Conservation (phyloP, 768 basidiomycete species). For the Leucosporidium scottii region DNA sequence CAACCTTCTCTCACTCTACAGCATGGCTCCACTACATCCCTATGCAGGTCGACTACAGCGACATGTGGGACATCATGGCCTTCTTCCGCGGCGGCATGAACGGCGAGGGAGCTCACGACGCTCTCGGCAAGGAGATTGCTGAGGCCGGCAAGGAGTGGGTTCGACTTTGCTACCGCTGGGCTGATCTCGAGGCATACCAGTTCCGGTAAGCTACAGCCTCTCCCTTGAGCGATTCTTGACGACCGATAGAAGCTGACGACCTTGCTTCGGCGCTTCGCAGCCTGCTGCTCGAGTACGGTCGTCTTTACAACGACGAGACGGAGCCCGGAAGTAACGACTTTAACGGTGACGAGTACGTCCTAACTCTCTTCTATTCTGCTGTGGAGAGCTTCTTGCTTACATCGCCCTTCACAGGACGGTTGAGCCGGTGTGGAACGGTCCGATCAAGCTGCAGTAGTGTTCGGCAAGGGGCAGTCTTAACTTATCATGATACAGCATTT, state of each 20-base stretch:
- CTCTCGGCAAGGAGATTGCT: slow-evolving; percentile 34
- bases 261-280: slow-evolving; percentile 4
- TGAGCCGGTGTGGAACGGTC: slow-evolving; percentile 26
- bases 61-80: slow-evolving; percentile 37
- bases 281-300: slow-evolving; percentile 33
- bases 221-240: neutral
- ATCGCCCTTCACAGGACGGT: neutral
- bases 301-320: slow-evolving; percentile 33
- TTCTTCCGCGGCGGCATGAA: slow-evolving; percentile 35
- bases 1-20: neutral
- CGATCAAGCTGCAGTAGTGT: neutral
- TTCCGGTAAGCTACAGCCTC: slow-evolving; percentile 26
- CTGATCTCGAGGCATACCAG: slow-evolving; percentile 35
- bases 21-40: slow-evolving; percentile 38
- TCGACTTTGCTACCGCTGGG: slow-evolving; percentile 30
- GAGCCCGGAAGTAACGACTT: slow-evolving; percentile 34
- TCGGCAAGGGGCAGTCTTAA: no score
- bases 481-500: no score
- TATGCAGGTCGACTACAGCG: slow-evolving; percentile 35
- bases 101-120: slow-evolving; percentile 36
- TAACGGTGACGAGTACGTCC: slow-evolving; percentile 20
- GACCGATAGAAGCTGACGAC: neutral
- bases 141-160: slow-evolving; percentile 34
- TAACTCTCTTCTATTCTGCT: neutral
- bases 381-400: no score